These are phyloP conservation scores for Aspergillus ostianus DNA, from an alignment of 495 filamentous ascomycete genomes.

Conservation along the genomic window DNA sequence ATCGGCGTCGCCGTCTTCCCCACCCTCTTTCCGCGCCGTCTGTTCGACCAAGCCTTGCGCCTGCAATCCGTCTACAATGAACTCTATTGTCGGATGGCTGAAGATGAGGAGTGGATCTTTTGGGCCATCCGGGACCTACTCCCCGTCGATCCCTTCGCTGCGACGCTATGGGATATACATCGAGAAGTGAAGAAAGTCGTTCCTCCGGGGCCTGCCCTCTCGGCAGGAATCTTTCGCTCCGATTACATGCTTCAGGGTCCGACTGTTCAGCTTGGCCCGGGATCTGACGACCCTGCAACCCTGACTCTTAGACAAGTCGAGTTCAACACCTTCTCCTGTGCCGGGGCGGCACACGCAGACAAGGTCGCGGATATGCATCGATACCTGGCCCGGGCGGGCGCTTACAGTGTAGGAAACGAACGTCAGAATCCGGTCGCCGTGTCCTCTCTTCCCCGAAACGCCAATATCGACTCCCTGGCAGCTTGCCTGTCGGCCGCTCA, in stretches of 20 bases:
- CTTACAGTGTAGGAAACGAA: constrained; percentile 14
- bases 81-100: constrained; percentile 72
- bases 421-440: constrained; percentile 22
- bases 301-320: constrained; percentile 76
- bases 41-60: constrained; percentile 65
- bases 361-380: constrained; percentile 66
- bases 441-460: constrained; percentile 59
- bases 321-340: constrained; percentile 89
- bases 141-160: constrained; percentile 66
- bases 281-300: not conserved
- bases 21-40: constrained; percentile 68
- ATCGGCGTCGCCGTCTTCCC: constrained; percentile 83
- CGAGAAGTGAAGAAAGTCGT: constrained; percentile 65
- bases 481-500: constrained; percentile 65
- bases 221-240: constrained; percentile 81
- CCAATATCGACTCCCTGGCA: constrained; percentile 59
- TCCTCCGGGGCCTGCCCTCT: constrained; percentile 55
- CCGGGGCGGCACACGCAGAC: constrained; percentile 62
- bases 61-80: constrained; percentile 77
- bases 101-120: constrained; percentile 69
- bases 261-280: not conserved
- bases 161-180: constrained; percentile 74
- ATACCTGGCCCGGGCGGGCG: constrained; percentile 24
- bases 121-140: constrained; percentile 40
- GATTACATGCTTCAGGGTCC: constrained; percentile 81